These are phyloP conservation scores for Xylariaceae sp. DNA, from an alignment of 2,329 filamentous ascomycete genomes.

Conservation along the genomic window DNA sequence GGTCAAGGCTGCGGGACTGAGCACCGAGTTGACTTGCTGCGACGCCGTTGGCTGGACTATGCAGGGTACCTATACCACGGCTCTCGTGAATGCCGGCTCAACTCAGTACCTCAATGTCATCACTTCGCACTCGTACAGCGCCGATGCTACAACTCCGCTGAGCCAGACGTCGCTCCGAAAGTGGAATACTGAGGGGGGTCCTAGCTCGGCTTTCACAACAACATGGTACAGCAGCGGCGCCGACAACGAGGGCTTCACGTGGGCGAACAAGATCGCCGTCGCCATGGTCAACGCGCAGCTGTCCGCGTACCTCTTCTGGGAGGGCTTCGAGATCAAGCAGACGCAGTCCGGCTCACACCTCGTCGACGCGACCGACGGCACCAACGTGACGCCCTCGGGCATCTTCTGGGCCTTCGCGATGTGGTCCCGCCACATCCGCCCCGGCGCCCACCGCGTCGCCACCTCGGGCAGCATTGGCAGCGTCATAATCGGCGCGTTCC, in stretches of 20 bases:
- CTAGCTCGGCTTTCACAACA: slow-evolving; percentile 24
- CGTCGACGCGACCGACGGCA: slow-evolving; percentile 17
- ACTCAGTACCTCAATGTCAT: slow-evolving; percentile 10
- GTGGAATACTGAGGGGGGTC: slow-evolving; percentile 41
- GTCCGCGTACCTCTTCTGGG: slow-evolving; percentile 44
- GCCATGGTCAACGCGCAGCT: slow-evolving; percentile 38
- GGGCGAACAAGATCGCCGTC: slow-evolving; percentile 29
- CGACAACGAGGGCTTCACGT: slow-evolving; percentile 29
- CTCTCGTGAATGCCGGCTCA: slow-evolving; percentile 7
- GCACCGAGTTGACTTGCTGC: slow-evolving; percentile 36
- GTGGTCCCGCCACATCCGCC: slow-evolving; percentile 16
- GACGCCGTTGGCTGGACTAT: slow-evolving; percentile 28
- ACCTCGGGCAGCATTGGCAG: slow-evolving; percentile 4
- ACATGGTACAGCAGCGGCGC: slow-evolving; percentile 35
- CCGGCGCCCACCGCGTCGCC: slow-evolving; percentile 12
- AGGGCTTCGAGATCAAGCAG: slow-evolving; percentile 29
- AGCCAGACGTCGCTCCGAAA: slow-evolving; percentile 23
- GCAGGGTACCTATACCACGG: slow-evolving; percentile 9
- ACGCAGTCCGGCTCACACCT: slow-evolving; percentile 20
- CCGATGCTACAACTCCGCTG: slow-evolving; percentile 10
- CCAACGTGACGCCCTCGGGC: slow-evolving; percentile 9
- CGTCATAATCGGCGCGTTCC: slow-evolving; percentile 11
- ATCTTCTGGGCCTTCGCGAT: slow-evolving; percentile 18
- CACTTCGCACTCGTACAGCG: slow-evolving; percentile 12
- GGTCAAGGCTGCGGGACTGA: slow-evolving; percentile 32